Conservation (phyloP, 805 yeast species). For the Lipomyces orientalis region DNA sequence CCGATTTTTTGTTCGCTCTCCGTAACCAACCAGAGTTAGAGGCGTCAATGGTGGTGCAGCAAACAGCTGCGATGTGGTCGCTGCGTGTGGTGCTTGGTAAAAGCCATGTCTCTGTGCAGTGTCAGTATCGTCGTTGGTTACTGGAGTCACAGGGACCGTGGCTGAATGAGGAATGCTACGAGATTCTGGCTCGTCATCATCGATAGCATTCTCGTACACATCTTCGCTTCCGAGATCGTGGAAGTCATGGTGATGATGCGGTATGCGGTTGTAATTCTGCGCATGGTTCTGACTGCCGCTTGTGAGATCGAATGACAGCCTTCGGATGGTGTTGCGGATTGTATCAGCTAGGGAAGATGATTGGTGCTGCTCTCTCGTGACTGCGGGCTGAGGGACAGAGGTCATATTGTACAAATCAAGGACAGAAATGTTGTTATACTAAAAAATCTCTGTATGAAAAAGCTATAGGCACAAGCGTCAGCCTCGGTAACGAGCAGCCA, state of each 20-base stretch:
- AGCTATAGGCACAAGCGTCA: not conserved
- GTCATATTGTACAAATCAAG: not conserved
- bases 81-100: not conserved
- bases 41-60: constrained; percentile 57
- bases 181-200: constrained; percentile 12
- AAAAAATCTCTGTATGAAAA: not conserved
- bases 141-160: constrained; percentile 6
- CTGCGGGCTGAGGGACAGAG: not conserved
- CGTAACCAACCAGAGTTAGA: constrained; percentile 65
- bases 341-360: constrained; percentile 29
- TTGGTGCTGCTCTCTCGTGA: constrained; percentile 8
- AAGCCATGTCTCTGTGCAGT: not conserved
- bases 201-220: constrained; percentile 13
- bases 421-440: not conserved
- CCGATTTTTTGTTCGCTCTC: constrained; percentile 59
- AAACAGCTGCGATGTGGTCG: constrained; percentile 15
- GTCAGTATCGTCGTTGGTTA: not conserved
- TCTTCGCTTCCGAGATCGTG: constrained; percentile 34
- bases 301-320: constrained; percentile 31
- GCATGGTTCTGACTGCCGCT: constrained; percentile 1
- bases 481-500: too few relatives aligned
- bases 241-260: constrained; percentile 36
- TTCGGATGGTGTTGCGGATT: constrained; percentile 36
- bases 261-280: constrained; percentile 10
- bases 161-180: constrained; percentile 10